Percentiles rank a stretch among this genome's conserved stretches.
Evolutionary conservation across 2,329 filamentous ascomycete genomes (phyloP).

Genomic region (Sarocladium strictum): DNA sequence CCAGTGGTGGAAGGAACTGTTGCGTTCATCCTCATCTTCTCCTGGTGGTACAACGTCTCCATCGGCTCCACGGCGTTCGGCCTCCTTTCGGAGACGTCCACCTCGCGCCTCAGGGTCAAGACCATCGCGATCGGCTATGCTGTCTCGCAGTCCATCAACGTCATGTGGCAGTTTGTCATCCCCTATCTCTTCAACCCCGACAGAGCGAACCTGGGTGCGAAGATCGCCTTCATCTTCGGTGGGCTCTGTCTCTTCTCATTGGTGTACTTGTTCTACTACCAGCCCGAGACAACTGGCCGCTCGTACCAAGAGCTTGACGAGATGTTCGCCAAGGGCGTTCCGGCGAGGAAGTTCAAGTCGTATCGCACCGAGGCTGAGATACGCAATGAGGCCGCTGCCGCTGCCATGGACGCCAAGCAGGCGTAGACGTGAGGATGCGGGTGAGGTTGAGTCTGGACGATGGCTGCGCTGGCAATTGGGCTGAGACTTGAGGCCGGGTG

Average conservation of each 20-base stretch:
- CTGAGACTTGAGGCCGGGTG: too few relatives aligned
- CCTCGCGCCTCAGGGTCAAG: slow-evolving; percentile 30
- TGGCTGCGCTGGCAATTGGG: too few relatives aligned
- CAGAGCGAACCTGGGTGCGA: slow-evolving; percentile 30
- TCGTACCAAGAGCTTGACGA: slow-evolving; percentile 41
- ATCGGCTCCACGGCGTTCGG: slow-evolving; percentile 34
- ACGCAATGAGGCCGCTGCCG: not conserved
- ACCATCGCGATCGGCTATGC: slow-evolving; percentile 22
- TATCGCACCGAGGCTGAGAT: not conserved
- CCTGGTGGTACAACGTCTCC: slow-evolving; percentile 32
- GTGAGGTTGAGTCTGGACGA: too few relatives aligned
- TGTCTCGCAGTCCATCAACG: not conserved
- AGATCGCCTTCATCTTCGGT: slow-evolving; percentile 34
- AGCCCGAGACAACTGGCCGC: slow-evolving; percentile 49
- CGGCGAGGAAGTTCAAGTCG: slow-evolving; percentile 20
- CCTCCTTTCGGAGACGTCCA: slow-evolving; percentile 31
- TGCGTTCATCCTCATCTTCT: slow-evolving; percentile 31
- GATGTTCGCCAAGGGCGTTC: slow-evolving; percentile 24
- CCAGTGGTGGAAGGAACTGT: slow-evolving; percentile 21
- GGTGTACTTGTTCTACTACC: slow-evolving; percentile 32
- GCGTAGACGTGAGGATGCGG: too few relatives aligned
- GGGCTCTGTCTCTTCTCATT: slow-evolving; percentile 30
- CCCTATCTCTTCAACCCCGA: slow-evolving; percentile 36
- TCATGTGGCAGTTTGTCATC: slow-evolving; percentile 27
- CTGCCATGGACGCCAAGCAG: not conserved